Conservation (phyloP, 331 rosid species). For the Erythrophleum ivorense region DNA sequence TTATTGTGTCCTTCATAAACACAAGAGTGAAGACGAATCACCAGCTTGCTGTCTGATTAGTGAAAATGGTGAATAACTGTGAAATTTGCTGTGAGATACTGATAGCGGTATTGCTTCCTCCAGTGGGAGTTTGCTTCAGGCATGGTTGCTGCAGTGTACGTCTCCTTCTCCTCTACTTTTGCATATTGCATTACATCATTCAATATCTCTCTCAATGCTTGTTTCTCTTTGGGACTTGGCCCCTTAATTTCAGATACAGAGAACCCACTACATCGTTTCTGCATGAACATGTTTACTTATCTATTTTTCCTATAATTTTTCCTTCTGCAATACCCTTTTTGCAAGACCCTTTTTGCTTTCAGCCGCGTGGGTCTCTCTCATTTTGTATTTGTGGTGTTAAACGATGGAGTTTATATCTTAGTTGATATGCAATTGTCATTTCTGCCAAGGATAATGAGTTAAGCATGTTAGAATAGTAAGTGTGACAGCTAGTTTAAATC, state of each 20-base stretch:
- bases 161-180: background rate
- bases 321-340: background rate
- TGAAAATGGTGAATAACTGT: constrained; percentile 61
- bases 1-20: background rate
- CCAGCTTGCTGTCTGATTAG: background rate
- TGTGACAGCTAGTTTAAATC: background rate
- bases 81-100: constrained; percentile 66
- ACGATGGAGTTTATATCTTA: too few species aligned
- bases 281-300: too few species aligned
- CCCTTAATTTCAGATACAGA: background rate
- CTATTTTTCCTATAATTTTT: background rate
- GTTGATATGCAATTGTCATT: background rate
- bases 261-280: background rate
- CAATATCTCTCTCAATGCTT: background rate
- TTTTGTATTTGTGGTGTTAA: background rate
- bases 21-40: background rate
- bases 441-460: background rate
- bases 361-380: too few species aligned
- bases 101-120: constrained; percentile 69
- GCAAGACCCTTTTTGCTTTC: background rate
- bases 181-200: background rate
- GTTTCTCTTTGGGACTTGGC: background rate
- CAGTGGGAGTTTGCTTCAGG: constrained; percentile 68
- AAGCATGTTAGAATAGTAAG: background rate
- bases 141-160: constrained; percentile 75